Conservation (phyloP, 306 rosid genomes). For the Myrica gale region DNA sequence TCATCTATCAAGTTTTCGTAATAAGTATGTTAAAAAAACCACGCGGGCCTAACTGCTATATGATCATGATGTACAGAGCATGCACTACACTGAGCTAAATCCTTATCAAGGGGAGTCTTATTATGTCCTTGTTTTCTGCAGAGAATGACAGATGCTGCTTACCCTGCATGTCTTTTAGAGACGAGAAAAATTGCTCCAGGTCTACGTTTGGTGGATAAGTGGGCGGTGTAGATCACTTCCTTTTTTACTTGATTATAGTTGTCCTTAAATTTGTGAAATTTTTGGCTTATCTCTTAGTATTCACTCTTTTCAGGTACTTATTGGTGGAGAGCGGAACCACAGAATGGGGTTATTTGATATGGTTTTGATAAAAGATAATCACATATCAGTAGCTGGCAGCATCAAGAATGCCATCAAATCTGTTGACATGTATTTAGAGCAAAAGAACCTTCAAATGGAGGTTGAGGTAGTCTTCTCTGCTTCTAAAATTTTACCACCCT, state of each 20-base stretch:
- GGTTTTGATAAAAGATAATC: conserved; percentile 96
- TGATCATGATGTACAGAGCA: too few species aligned
- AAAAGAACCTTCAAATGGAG: conserved; percentile 65
- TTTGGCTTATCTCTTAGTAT: conserved; percentile 1
- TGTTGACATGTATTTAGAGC: conserved; percentile 68
- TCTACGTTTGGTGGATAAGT: conserved; percentile 86
- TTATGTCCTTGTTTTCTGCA: conserved; percentile 30
- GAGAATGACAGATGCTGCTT: conserved; percentile 88
- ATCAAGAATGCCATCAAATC: conserved; percentile 64
- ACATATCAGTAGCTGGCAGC: conserved; percentile 84
- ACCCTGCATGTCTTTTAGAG: conserved; percentile 74
- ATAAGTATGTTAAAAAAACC: not conserved
- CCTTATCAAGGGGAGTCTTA: not conserved
- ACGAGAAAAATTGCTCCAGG: conserved; percentile 95
- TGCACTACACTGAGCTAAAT: not conserved
- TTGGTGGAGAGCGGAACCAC: conserved; percentile 87
- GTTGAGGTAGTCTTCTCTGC: conserved; percentile 62
- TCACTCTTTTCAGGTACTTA: conserved; percentile 54
- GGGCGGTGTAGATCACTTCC: conserved; percentile 72
- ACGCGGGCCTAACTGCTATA: not conserved
- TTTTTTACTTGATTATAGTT: conserved; percentile 18
- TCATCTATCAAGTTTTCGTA: not conserved
- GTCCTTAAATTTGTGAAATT: conserved; percentile 5
- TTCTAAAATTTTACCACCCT: conserved; percentile 13
- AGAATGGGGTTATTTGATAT: conserved; percentile 91